Evolutionary conservation across 345 rosid genomes (phyloP).

Genomic region (Cardamine occulta): DNA sequence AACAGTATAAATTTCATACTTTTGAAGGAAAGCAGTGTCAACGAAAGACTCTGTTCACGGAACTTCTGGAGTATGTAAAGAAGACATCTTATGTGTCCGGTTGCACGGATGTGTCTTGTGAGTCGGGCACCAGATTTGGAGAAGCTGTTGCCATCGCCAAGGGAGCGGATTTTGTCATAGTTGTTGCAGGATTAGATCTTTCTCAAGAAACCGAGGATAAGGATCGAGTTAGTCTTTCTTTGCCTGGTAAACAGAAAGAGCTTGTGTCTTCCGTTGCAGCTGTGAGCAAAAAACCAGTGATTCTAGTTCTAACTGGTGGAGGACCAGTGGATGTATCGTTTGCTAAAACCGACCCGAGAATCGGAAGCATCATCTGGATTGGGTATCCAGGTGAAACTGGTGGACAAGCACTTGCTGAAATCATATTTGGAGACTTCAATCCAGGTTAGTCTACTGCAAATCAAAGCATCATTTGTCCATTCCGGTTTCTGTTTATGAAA

Average conservation of each 20-base stretch:
- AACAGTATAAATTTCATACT: conserved; percentile 2
- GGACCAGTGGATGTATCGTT: conserved; percentile 90
- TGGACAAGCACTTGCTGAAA: conserved; percentile 77
- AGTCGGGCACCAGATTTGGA: conserved; percentile 50
- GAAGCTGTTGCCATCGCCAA: conserved; percentile 65
- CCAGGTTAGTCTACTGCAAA: conserved; percentile 63
- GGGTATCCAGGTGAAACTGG: conserved; percentile 98
- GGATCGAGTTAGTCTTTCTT: conserved; percentile 80
- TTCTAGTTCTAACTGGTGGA: conserved; percentile 93
- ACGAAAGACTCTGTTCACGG: conserved; percentile 62
- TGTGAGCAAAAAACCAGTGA: conserved; percentile 65
- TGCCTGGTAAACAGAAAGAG: conserved; percentile 82
- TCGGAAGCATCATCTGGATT: conserved; percentile 85
- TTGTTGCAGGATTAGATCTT: conserved; percentile 80
- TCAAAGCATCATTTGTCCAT: conserved; percentile 13
- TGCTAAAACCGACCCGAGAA: conserved; percentile 58
- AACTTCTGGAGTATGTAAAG: conserved; percentile 55
- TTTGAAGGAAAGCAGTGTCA: conserved; percentile 72
- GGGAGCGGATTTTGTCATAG: conserved; percentile 65
- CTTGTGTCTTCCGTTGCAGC: conserved; percentile 69
- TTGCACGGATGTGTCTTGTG: conserved; percentile 68
- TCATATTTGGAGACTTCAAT: conserved; percentile 79
- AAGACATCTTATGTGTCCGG: conserved; percentile 60
- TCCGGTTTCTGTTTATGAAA: not conserved
- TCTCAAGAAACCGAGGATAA: conserved; percentile 89